phyloP scores from a whole-genome alignment of 345 rosid genomes.

The rapeseed (Brassica napus) region DNA sequence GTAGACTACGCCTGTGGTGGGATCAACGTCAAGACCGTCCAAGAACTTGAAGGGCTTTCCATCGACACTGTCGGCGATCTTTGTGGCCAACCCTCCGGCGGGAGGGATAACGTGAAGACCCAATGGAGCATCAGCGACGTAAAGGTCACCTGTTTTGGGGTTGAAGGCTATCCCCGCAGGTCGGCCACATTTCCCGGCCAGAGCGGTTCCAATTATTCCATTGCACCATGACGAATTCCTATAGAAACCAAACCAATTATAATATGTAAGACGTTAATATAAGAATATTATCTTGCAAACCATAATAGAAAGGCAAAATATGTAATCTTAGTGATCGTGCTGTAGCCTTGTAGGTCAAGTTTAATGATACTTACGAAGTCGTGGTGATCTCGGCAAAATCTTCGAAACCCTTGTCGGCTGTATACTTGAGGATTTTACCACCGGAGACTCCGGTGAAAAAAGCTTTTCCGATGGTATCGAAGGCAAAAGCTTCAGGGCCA shows the following conservation, averaged over 20 bases:
- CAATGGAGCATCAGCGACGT: slow-evolving; percentile 51
- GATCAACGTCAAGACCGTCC: slow-evolving; percentile 50
- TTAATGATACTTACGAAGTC: slow-evolving; percentile 15
- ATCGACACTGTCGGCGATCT: slow-evolving; percentile 38
- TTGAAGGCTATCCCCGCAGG: slow-evolving; percentile 48
- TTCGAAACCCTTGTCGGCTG: slow-evolving; percentile 24
- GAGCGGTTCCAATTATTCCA: slow-evolving; percentile 34
- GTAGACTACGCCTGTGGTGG: slow-evolving; percentile 38
- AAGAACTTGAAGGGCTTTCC: slow-evolving; percentile 40
- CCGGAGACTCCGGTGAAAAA: slow-evolving; percentile 49
- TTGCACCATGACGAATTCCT: slow-evolving; percentile 36
- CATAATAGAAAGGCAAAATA: too few species aligned
- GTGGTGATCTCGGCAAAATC: slow-evolving; percentile 31
- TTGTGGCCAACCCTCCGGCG: slow-evolving; percentile 47
- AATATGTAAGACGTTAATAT: not conserved
- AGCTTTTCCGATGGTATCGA: slow-evolving; percentile 23
- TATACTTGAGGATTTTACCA: slow-evolving; percentile 47
- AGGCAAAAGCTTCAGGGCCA: slow-evolving; percentile 41
- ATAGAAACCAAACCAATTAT: not conserved
- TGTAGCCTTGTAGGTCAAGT: too few species aligned
- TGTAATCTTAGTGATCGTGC: not conserved
- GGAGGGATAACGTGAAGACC: slow-evolving; percentile 47
- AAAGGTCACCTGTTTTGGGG: slow-evolving; percentile 40
- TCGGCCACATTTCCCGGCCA: slow-evolving; percentile 42
- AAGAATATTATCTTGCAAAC: not conserved